These are phyloP conservation scores for Talaromyces borbonicus DNA, from an alignment of 495 filamentous ascomycete species.

Conservation along the genomic window DNA sequence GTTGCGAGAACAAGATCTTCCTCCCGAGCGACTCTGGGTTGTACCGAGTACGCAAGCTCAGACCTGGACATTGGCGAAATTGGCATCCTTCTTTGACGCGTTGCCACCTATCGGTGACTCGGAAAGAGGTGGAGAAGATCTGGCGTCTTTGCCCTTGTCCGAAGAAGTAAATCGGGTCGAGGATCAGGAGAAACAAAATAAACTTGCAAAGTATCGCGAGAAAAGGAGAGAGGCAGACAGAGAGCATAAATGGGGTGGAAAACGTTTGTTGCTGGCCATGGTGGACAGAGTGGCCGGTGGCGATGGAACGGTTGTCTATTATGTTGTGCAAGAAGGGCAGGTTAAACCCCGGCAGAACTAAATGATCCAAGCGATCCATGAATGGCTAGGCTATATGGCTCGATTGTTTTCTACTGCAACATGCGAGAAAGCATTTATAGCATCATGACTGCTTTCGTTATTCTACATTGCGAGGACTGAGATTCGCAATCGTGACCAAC, in stretches of 20 bases:
- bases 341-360: constrained; percentile 95
- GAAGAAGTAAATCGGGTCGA: constrained; percentile 15
- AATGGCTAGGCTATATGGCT: too few species aligned
- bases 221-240: constrained; percentile 29
- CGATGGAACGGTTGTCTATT: constrained; percentile 92
- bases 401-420: too few species aligned
- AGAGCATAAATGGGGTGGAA: constrained; percentile 38
- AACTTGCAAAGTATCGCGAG: constrained; percentile 28
- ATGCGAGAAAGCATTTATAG: too few species aligned
- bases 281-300: constrained; percentile 50
- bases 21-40: constrained; percentile 69
- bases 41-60: constrained; percentile 75
- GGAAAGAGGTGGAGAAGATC: too few species aligned
- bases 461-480: not conserved
- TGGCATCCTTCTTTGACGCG: constrained; percentile 74
- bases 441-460: too few species aligned
- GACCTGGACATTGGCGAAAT: constrained; percentile 65
- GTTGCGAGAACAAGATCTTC: constrained; percentile 35
- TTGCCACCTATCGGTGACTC: constrained; percentile 31
- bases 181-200: constrained; percentile 19
- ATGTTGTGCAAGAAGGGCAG: constrained; percentile 87
- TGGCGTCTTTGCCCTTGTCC: too few species aligned
- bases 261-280: constrained; percentile 73
- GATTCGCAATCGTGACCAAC: not conserved
- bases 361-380: too few species aligned